Conservation (phyloP, 2,329 filamentous ascomycete genomes). For the Aaosphaeria arxii region DNA sequence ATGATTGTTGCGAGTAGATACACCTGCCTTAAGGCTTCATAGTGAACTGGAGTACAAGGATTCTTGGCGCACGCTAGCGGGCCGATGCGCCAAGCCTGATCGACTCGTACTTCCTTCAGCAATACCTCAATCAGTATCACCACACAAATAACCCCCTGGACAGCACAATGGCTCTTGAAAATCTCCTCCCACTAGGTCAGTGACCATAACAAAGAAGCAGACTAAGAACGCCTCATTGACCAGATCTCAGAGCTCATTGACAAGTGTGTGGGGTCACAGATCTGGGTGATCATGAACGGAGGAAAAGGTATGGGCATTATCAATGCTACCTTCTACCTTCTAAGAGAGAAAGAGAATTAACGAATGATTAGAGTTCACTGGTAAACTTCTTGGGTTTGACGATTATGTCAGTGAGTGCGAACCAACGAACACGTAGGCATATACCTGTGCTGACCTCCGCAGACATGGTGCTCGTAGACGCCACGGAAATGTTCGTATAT, state of each 20-base stretch:
- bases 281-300: slow-evolving; percentile 99
- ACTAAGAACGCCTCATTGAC: too few relatives aligned
- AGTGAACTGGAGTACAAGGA: too few relatives aligned
- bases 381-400: slow-evolving; percentile 91
- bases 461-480: slow-evolving; percentile 99
- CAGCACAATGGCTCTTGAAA: slow-evolving; percentile 24
- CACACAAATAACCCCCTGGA: not conserved
- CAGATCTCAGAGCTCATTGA: slow-evolving; percentile 80
- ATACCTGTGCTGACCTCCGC: slow-evolving; percentile 1
- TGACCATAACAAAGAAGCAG: not conserved
- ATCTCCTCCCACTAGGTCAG: slow-evolving; percentile 30
- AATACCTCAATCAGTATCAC: too few relatives aligned
- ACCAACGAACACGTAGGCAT: not conserved
- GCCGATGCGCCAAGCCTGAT: too few relatives aligned
- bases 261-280: slow-evolving; percentile 95
- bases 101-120: too few relatives aligned
- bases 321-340: not conserved
- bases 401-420: slow-evolving; percentile 95
- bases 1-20: too few relatives aligned
- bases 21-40: too few relatives aligned
- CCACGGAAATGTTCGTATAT: slow-evolving; percentile 83
- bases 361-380: slow-evolving; percentile 74
- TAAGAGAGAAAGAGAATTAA: not conserved
- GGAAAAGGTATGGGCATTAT: slow-evolving; percentile 71
- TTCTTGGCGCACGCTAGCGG: too few relatives aligned